These are phyloP conservation scores for Pleomassaria siparia DNA, from an alignment of 2,329 filamentous ascomycete genomes.

Conservation along the genomic window DNA sequence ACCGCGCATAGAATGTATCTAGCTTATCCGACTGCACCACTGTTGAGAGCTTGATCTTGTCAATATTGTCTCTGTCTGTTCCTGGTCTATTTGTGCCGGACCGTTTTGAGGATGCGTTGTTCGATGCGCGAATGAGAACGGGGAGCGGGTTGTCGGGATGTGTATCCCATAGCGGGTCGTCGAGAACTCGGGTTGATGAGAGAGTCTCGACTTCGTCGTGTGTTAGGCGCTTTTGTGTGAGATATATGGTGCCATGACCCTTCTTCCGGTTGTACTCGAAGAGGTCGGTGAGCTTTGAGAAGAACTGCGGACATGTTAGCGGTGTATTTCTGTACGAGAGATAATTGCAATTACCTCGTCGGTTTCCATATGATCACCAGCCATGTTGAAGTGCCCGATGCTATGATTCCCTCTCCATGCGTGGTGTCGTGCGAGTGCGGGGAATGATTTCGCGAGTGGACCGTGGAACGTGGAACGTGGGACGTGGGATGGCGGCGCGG, in stretches of 20 bases:
- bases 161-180: conserved; percentile 62
- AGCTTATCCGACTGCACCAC: conserved; percentile 75
- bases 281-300: conserved; percentile 66
- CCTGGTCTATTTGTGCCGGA: conserved; percentile 26
- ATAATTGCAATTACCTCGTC: conserved; percentile 57
- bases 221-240: conserved; percentile 71
- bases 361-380: conserved; percentile 58
- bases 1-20: conserved; percentile 78
- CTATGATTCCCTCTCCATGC: conserved; percentile 24
- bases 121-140: conserved; percentile 79
- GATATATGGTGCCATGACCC: conserved; percentile 71
- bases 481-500: conserved; percentile 7
- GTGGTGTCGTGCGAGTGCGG: conserved; percentile 11
- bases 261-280: conserved; percentile 68
- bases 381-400: conserved; percentile 42
- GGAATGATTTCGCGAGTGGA: no score
- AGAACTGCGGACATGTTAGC: conserved; percentile 63
- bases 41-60: conserved; percentile 78
- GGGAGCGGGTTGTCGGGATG: conserved; percentile 63
- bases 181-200: conserved; percentile 44
- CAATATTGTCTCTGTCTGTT: conserved; percentile 45
- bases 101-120: conserved; percentile 65
- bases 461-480: neutral
- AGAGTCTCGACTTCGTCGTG: conserved; percentile 44
- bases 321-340: neutral